phyloP scores from a whole-genome alignment of 495 filamentous ascomycete genomes.

The Xylaria telfairii region DNA sequence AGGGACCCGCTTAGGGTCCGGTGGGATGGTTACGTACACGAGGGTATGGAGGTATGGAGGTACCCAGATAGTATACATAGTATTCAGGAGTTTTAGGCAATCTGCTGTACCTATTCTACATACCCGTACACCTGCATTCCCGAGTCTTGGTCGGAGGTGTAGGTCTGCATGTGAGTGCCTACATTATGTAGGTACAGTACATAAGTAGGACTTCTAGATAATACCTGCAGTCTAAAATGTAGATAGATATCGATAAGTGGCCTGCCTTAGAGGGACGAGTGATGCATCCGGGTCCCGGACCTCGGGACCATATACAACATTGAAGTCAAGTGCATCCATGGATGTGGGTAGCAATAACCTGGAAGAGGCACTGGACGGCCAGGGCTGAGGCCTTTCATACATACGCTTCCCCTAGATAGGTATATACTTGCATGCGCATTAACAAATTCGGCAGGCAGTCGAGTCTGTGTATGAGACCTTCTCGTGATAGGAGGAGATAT shows the following conservation, averaged over 20 bases:
- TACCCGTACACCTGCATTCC: neutral
- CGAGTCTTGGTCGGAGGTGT: neutral
- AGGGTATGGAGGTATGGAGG: no score
- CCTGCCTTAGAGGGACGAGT: no score
- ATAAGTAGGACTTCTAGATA: conserved; percentile 17
- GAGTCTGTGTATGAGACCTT: neutral
- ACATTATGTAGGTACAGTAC: no score
- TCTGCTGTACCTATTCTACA: neutral
- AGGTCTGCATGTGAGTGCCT: neutral
- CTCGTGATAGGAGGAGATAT: neutral
- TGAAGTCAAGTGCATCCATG: no score
- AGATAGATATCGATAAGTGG: neutral
- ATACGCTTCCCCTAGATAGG: no score
- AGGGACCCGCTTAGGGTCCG: neutral
- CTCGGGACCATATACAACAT: no score
- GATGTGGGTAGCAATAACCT: no score
- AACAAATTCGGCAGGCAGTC: neutral
- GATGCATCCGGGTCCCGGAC: no score
- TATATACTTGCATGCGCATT: neutral
- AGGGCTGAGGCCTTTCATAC: no score
- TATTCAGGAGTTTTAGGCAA: neutral
- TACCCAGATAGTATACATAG: no score
- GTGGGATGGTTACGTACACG: neutral
- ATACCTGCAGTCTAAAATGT: neutral
- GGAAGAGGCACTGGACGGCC: no score